phyloP scores from a whole-genome alignment of 768 basidiomycete genomes.

The Fomitopsis pulvina region DNA sequence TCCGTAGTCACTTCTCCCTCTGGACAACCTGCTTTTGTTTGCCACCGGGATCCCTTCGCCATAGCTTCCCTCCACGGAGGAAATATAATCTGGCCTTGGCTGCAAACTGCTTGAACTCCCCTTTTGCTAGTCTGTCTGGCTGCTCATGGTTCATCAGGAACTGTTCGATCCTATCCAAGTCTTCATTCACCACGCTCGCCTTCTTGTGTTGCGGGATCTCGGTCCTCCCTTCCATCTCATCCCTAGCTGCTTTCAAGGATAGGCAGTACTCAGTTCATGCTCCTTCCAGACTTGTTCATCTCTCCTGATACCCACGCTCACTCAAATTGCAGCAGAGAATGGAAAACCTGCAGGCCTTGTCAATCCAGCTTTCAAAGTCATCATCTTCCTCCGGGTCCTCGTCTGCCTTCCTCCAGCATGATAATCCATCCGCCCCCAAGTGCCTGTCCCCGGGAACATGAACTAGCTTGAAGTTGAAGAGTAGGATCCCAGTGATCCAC shows the following conservation, averaged over 20 bases:
- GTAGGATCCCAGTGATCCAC: conserved; percentile 33
- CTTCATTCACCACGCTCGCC: too few relatives aligned
- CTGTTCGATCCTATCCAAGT: neutral
- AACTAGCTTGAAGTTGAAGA: conserved; percentile 27
- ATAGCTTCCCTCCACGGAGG: too few relatives aligned
- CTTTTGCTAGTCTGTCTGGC: too few relatives aligned
- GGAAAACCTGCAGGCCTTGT: neutral
- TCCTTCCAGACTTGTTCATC: neutral
- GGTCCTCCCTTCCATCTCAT: too few relatives aligned
- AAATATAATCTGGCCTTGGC: too few relatives aligned
- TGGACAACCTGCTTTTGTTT: too few relatives aligned
- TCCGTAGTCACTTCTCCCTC: too few relatives aligned
- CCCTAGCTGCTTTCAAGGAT: too few relatives aligned
- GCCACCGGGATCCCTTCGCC: too few relatives aligned
- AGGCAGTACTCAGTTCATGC: neutral
- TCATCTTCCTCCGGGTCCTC: conserved; percentile 7
- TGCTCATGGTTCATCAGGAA: neutral
- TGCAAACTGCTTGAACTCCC: conserved; percentile 10
- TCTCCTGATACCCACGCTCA: too few relatives aligned
- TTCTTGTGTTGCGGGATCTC: too few relatives aligned
- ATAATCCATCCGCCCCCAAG: conserved; percentile 23
- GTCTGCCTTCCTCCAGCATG: conserved; percentile 7
- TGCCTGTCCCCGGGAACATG: conserved; percentile 25
- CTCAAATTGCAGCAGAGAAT: neutral
- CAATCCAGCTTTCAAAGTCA: conserved; percentile 6